These are phyloP conservation scores for Trypanosoma vivax DNA, from an alignment of 208 protist species.

Conservation along the genomic window DNA sequence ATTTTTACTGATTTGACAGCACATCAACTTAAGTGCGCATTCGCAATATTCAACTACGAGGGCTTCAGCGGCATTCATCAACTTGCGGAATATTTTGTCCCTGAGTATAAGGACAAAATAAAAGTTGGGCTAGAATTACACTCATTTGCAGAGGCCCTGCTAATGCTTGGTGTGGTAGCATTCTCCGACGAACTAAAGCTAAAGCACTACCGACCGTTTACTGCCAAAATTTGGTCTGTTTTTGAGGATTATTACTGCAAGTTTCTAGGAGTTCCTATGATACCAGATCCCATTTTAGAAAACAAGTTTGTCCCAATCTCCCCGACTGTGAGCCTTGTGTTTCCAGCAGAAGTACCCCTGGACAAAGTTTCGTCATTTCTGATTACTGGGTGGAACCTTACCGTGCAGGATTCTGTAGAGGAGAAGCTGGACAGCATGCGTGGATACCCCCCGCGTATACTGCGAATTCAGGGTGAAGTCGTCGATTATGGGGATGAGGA, in stretches of 20 bases:
- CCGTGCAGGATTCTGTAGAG: conserved; percentile 4
- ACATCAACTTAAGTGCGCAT: conserved; percentile 40
- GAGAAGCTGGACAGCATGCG: background rate
- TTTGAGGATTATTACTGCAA: conserved; percentile 60
- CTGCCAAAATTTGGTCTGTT: conserved; percentile 73
- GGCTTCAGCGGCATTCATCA: conserved; percentile 48
- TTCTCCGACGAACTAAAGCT: conserved; percentile 57
- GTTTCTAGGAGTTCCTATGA: conserved; percentile 16
- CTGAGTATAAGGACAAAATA: background rate
- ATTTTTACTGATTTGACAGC: conserved; percentile 41
- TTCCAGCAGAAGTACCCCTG: conserved; percentile 26
- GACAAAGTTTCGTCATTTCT: conserved; percentile 30
- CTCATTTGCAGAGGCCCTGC: conserved; percentile 68
- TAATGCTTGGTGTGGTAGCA: conserved; percentile 77
- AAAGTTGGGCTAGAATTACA: conserved; percentile 33
- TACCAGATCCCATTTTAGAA: conserved; percentile 14
- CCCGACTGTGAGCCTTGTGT: conserved; percentile 20
- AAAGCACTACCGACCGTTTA: conserved; percentile 53
- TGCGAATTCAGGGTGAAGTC: conserved; percentile 1
- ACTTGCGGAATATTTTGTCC: conserved; percentile 16
- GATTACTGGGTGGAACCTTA: conserved; percentile 30
- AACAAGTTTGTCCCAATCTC: conserved; percentile 13
- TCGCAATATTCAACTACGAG: conserved; percentile 53
- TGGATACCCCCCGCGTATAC: conserved; percentile 15
- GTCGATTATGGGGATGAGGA: background rate